Evolutionary conservation across 2,329 filamentous ascomycete genomes (phyloP).

Genomic region (Neocatenulostroma microsporum): DNA sequence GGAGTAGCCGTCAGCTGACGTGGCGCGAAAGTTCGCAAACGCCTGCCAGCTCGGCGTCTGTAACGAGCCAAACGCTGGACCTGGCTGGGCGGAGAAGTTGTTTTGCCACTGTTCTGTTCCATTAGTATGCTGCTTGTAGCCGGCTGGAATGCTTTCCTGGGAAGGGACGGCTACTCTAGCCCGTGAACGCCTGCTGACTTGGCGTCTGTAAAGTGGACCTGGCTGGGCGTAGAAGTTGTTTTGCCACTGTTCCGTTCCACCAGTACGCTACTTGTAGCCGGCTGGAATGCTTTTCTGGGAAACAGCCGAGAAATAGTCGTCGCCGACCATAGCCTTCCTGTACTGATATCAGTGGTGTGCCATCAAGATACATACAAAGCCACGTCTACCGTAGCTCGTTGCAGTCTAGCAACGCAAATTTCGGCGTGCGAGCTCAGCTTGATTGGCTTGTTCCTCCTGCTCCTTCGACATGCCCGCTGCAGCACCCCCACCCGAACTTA

Average conservation of each 20-base stretch:
- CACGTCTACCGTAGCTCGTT: constrained; percentile 66
- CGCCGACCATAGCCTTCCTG: no score
- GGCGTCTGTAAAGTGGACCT: constrained; percentile 37
- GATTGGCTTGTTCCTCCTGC: constrained; percentile 54
- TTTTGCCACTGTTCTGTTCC: constrained; percentile 36
- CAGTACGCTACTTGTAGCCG: constrained; percentile 28
- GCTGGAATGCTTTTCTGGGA: constrained; percentile 48
- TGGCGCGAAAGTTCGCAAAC: constrained; percentile 42
- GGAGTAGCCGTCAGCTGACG: constrained; percentile 26
- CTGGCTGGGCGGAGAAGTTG: constrained; percentile 37
- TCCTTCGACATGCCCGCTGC: constrained; percentile 56
- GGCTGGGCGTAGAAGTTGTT: constrained; percentile 38
- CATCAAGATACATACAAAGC: no score
- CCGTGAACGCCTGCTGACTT: constrained; percentile 34
- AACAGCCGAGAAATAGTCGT: no score
- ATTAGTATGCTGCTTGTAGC: constrained; percentile 28
- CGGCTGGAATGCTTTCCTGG: constrained; percentile 42
- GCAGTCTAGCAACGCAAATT: constrained; percentile 83
- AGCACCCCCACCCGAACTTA: constrained; percentile 44
- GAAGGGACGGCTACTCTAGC: constrained; percentile 73
- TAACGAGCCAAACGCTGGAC: constrained; percentile 38
- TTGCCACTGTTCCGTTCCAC: constrained; percentile 34
- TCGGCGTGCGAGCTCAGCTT: constrained; percentile 48
- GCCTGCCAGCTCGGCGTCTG: constrained; percentile 32
- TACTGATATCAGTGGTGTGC: no score